A percentile compares a stretch with the other conserved stretches of the same genome.
These are phyloP conservation scores for Kwoniella mangroviensis DNA, from an alignment of 768 basidiomycete species.

Conservation along the genomic window DNA sequence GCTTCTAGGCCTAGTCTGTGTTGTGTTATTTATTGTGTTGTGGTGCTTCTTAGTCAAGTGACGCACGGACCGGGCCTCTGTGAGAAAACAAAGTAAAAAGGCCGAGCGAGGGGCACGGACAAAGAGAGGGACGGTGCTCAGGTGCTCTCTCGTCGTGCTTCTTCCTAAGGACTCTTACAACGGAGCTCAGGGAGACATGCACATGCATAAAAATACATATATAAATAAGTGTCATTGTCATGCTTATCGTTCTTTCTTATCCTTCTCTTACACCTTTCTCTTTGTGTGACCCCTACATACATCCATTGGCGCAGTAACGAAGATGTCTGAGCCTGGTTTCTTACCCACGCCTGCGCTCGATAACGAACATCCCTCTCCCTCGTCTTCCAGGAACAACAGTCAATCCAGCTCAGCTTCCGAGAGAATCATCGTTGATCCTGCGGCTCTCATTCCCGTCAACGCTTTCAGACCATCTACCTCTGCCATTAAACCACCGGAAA, in stretches of 20 bases:
- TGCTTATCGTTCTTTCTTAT: too few relatives aligned
- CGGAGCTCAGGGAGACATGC: too few relatives aligned
- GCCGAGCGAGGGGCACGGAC: neutral
- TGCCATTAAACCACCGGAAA: neutral
- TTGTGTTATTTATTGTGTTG: too few relatives aligned
- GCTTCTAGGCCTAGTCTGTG: neutral
- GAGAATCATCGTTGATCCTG: neutral
- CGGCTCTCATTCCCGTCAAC: neutral
- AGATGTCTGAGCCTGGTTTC: too few relatives aligned
- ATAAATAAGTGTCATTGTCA: too few relatives aligned
- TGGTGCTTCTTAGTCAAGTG: neutral
- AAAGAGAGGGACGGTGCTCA: neutral
- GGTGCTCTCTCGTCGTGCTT: neutral
- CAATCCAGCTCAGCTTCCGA: slow-evolving; percentile 6
- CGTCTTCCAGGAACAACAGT: neutral
- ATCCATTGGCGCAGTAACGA: too few relatives aligned
- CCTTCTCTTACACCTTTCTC: too few relatives aligned
- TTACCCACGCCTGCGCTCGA: too few relatives aligned
- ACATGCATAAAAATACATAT: too few relatives aligned
- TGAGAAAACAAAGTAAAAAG: neutral
- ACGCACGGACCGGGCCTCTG: neutral
- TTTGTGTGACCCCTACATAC: too few relatives aligned
- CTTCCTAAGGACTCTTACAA: neutral
- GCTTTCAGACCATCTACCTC: neutral
- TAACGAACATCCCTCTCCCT: too few relatives aligned